Evolutionary conservation across 2,329 filamentous ascomycete species (phyloP).

Genomic region (Diaporthe capsici): DNA sequence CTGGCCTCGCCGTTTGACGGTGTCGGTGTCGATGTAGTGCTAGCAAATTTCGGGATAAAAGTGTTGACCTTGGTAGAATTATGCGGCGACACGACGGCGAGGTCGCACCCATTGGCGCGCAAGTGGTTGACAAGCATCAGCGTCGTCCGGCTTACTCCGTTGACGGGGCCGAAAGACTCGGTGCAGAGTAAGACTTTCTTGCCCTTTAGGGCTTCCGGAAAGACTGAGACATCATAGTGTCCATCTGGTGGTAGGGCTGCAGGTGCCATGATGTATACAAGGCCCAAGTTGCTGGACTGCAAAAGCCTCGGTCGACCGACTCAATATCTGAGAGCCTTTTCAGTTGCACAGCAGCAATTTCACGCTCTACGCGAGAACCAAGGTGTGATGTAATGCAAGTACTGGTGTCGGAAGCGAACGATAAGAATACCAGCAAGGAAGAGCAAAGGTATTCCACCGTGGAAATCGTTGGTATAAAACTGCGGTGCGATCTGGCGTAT

Average conservation of each 20-base stretch:
- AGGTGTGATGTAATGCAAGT: too few relatives aligned
- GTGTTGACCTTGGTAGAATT: conserved; percentile 69
- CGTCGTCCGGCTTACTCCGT: conserved; percentile 80
- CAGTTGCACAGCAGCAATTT: neutral
- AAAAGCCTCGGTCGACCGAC: neutral
- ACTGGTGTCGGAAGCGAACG: neutral
- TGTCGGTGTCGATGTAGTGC: neutral
- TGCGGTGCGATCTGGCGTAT: neutral
- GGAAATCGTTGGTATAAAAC: neutral
- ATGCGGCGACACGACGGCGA: conserved; percentile 76
- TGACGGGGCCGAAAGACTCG: conserved; percentile 80
- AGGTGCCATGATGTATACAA: neutral
- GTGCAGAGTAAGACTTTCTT: conserved; percentile 77
- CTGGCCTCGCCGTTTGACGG: neutral
- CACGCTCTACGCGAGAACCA: neutral
- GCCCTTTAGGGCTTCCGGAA: conserved; percentile 66
- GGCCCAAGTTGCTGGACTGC: neutral
- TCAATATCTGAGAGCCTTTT: neutral
- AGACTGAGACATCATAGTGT: conserved; percentile 59
- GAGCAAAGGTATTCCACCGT: neutral
- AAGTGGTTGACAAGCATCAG: conserved; percentile 78
- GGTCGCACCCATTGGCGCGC: conserved; percentile 72
- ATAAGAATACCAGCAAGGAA: too few relatives aligned
- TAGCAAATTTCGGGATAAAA: conserved; percentile 55
- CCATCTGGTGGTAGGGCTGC: neutral